Conservation (phyloP, 2,329 filamentous ascomycete genomes). For the Aspergillus sp. region DNA sequence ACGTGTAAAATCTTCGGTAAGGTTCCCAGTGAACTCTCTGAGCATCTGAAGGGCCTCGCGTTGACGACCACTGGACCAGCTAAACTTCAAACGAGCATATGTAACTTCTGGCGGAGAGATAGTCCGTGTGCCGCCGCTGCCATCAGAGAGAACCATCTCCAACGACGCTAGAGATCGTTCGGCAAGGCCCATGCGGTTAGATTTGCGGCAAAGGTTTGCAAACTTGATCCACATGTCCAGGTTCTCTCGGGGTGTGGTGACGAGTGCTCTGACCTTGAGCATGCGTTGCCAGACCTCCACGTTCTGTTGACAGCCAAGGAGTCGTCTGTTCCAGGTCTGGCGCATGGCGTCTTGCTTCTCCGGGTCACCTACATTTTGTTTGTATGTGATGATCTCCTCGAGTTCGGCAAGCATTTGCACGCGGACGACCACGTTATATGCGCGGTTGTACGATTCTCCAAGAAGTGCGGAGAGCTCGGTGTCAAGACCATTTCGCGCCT, state of each 20-base stretch:
- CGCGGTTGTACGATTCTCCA: slow-evolving; percentile 97
- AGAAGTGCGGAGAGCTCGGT: slow-evolving; percentile 93
- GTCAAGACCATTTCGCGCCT: slow-evolving; percentile 88
- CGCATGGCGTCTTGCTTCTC: slow-evolving; percentile 90
- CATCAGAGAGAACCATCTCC: slow-evolving; percentile 65
- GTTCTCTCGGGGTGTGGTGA: slow-evolving; percentile 88
- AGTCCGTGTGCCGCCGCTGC: slow-evolving; percentile 40
- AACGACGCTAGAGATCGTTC: slow-evolving; percentile 92
- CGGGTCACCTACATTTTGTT: slow-evolving; percentile 76
- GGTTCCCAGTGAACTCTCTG: slow-evolving; percentile 60
- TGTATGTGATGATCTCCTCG: slow-evolving; percentile 97
- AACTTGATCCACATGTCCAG: slow-evolving; percentile 99
- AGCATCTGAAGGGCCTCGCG: slow-evolving; percentile 61
- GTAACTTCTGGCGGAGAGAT: slow-evolving; percentile 70
- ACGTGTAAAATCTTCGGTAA: slow-evolving; percentile 59
- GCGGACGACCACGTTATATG: slow-evolving; percentile 95
- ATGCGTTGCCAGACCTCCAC: slow-evolving; percentile 98
- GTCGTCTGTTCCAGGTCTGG: slow-evolving; percentile 89
- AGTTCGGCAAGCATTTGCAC: slow-evolving; percentile 99
- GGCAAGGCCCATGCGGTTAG: slow-evolving; percentile 86
- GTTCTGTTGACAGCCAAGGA: slow-evolving; percentile 93
- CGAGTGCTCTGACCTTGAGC: slow-evolving; percentile 89
- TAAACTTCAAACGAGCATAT: slow-evolving; percentile 96
- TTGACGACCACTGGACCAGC: slow-evolving; percentile 81
- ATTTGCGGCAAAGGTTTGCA: slow-evolving; percentile 95